Conservation (phyloP, 768 basidiomycete genomes). For the Daedaleopsis sinensis region DNA sequence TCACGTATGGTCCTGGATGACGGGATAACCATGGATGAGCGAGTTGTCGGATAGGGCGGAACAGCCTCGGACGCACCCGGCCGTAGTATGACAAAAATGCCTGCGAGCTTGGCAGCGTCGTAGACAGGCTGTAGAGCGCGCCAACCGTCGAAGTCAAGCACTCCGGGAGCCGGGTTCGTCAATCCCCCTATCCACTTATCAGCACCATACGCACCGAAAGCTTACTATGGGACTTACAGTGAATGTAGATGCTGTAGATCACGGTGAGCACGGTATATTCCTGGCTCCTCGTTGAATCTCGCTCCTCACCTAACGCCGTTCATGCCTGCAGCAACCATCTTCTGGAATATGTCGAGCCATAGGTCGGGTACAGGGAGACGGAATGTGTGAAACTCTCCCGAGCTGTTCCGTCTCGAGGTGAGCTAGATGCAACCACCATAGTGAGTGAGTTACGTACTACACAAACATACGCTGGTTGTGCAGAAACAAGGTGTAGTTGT, state of each 20-base stretch:
- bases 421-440: not conserved
- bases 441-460: conserved; percentile 53
- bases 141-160: conserved; percentile 73
- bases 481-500: conserved; percentile 73
- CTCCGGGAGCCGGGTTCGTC: conserved; percentile 72
- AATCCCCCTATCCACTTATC: conserved; percentile 47
- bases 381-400: conserved; percentile 86
- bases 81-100: conserved; percentile 78
- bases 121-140: conserved; percentile 71
- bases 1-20: conserved; percentile 23
- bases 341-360: conserved; percentile 85
- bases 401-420: conserved; percentile 44
- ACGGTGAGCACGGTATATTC: not conserved
- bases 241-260: conserved; percentile 60
- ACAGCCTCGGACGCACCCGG: conserved; percentile 49
- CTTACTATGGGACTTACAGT: conserved; percentile 43
- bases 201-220: not conserved
- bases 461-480: conserved; percentile 73
- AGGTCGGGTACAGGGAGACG: conserved; percentile 76
- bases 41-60: conserved; percentile 18
- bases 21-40: not conserved
- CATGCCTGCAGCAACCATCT: conserved; percentile 78
- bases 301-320: conserved; percentile 59
- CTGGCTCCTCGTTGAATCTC: not conserved
- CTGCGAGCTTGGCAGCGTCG: conserved; percentile 72